Evolutionary conservation across 805 yeast species (phyloP).

Genomic region (Saccharomycopsis schoenii): DNA sequence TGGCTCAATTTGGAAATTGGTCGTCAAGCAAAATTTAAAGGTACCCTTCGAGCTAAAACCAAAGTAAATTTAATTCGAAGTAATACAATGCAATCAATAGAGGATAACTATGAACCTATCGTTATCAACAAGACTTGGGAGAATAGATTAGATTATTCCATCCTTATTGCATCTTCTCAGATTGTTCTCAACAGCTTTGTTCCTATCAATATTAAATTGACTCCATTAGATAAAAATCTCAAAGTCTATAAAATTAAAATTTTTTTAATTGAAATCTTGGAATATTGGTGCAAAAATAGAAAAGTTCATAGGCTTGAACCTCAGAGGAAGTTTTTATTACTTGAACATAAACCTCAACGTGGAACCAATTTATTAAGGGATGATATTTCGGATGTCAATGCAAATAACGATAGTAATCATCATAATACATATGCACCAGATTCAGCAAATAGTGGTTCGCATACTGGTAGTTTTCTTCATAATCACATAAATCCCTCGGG

Average conservation of each 20-base stretch:
- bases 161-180: constrained; percentile 82
- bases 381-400: neutral
- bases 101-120: constrained; percentile 80
- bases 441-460: neutral
- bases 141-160: constrained; percentile 80
- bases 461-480: neutral
- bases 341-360: constrained; percentile 65
- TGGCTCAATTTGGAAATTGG: constrained; percentile 58
- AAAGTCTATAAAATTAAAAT: constrained; percentile 79
- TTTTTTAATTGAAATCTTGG: constrained; percentile 80
- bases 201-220: constrained; percentile 75
- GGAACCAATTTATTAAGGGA: constrained; percentile 40
- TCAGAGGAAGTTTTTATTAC: constrained; percentile 61
- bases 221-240: constrained; percentile 75
- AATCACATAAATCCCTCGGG: neutral
- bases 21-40: constrained; percentile 78
- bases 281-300: constrained; percentile 77
- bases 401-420: neutral
- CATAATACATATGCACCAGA: neutral
- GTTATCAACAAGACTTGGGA: constrained; percentile 91
- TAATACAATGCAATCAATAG: constrained; percentile 68
- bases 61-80: constrained; percentile 65
- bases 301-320: constrained; percentile 93
- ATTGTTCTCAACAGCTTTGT: constrained; percentile 73
- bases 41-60: constrained; percentile 53